phyloP scores from a whole-genome alignment of 2,329 filamentous ascomycete genomes.

The Trichoderma aggressivum region DNA sequence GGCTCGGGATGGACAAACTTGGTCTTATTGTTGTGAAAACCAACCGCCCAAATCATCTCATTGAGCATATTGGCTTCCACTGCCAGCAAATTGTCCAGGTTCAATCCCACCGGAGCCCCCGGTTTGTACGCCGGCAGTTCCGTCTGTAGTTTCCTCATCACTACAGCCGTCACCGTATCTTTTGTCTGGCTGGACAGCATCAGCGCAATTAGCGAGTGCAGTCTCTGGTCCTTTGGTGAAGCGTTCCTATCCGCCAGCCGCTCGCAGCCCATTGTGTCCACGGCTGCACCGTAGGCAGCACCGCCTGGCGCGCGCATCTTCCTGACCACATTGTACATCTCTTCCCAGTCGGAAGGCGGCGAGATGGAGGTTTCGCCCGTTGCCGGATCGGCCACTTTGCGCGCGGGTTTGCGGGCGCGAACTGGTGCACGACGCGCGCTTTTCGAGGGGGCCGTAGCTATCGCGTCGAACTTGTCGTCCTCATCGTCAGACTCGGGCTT shows the following conservation, averaged over 20 bases:
- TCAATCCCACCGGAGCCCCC: slow-evolving; percentile 55
- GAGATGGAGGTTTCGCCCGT: slow-evolving; percentile 40
- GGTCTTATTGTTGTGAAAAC: slow-evolving; percentile 94
- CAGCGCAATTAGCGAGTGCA: slow-evolving; percentile 81
- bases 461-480: slow-evolving; percentile 21
- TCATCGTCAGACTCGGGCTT: slow-evolving; percentile 40
- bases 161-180: slow-evolving; percentile 82
- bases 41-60: slow-evolving; percentile 75
- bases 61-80: slow-evolving; percentile 65
- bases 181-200: slow-evolving; percentile 95
- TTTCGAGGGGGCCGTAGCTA: slow-evolving; percentile 27
- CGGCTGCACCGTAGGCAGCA: slow-evolving; percentile 68
- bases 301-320: slow-evolving; percentile 65
- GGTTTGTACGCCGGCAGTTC: slow-evolving; percentile 57
- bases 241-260: slow-evolving; percentile 58
- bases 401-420: slow-evolving; percentile 45
- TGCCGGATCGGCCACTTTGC: slow-evolving; percentile 39
- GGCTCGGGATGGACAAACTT: slow-evolving; percentile 39
- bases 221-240: slow-evolving; percentile 59
- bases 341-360: slow-evolving; percentile 80
- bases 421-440: slow-evolving; percentile 23
- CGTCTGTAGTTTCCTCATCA: slow-evolving; percentile 74
- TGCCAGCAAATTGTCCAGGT: slow-evolving; percentile 71
- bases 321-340: slow-evolving; percentile 72
- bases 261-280: slow-evolving; percentile 97